phyloP scores from a whole-genome alignment of 768 basidiomycete species.

The Mycena alexandri region DNA sequence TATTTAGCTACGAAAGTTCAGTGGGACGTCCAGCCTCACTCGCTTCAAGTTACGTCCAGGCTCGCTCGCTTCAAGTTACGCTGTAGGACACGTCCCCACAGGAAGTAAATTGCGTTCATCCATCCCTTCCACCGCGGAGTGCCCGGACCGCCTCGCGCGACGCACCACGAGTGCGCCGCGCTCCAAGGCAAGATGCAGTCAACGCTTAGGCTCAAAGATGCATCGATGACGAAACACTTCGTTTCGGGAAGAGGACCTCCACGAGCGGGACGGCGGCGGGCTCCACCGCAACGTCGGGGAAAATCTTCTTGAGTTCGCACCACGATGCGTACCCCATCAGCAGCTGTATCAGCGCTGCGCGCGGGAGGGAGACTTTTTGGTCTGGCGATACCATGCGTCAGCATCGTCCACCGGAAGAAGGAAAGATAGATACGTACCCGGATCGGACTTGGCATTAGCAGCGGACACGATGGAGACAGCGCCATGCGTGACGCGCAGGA shows the following conservation, averaged over 20 bases:
- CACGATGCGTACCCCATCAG: slow-evolving; percentile 16
- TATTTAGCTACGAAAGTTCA: too few species aligned
- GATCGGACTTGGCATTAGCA: background rate
- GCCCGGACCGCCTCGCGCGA: too few species aligned
- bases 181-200: too few species aligned
- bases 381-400: background rate
- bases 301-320: background rate
- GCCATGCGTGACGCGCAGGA: slow-evolving; percentile 7
- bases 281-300: slow-evolving; percentile 15
- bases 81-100: too few species aligned
- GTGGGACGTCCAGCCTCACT: too few species aligned
- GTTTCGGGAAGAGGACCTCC: slow-evolving; percentile 22
- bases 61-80: too few species aligned
- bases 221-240: slow-evolving; percentile 7
- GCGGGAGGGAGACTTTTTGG: slow-evolving; percentile 9
- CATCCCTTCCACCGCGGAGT: too few species aligned
- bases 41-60: too few species aligned
- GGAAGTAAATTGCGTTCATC: too few species aligned
- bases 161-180: too few species aligned
- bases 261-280: slow-evolving; percentile 11
- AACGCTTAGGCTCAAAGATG: background rate
- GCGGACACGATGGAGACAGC: background rate
- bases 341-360: slow-evolving; percentile 18
- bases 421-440: slow-evolving; percentile 10
- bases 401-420: background rate